A percentile compares a stretch with the other conserved stretches of the same genome.
phyloP scores from a whole-genome alignment of 148 eudicot species.

The Spergularia bocconei region DNA sequence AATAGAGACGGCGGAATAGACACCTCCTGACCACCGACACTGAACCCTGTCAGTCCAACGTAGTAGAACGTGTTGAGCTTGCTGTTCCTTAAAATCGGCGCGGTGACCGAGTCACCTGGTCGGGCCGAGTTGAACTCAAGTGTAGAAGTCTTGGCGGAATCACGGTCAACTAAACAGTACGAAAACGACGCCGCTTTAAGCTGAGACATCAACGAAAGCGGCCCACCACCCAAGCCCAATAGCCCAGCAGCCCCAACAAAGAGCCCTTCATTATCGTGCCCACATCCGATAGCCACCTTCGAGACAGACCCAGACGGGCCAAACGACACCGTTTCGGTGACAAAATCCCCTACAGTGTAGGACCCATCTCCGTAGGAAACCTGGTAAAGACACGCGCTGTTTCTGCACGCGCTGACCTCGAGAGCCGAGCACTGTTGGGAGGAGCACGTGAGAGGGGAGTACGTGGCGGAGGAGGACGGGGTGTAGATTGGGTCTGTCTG shows the following conservation, averaged over 20 bases:
- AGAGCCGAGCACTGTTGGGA: slow-evolving; percentile 49
- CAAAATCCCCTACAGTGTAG: slow-evolving; percentile 66
- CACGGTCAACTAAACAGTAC: slow-evolving; percentile 61
- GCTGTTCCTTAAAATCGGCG: slow-evolving; percentile 27
- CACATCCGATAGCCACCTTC: slow-evolving; percentile 70
- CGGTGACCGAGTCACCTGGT: slow-evolving; percentile 33
- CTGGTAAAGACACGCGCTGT: slow-evolving; percentile 50
- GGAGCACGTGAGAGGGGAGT: slow-evolving; percentile 38
- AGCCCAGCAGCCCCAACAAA: slow-evolving; percentile 72
- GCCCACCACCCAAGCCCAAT: slow-evolving; percentile 63
- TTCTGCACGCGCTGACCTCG: slow-evolving; percentile 41
- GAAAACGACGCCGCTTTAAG: slow-evolving; percentile 56
- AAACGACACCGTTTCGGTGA: slow-evolving; percentile 71
- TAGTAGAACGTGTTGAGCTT: slow-evolving; percentile 40
- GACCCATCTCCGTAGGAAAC: slow-evolving; percentile 94
- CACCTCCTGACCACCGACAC: slow-evolving; percentile 46
- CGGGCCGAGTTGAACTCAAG: slow-evolving; percentile 47
- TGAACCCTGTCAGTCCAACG: slow-evolving; percentile 43
- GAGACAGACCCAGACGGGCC: slow-evolving; percentile 41
- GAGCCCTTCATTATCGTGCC: slow-evolving; percentile 72
- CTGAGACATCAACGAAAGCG: slow-evolving; percentile 46
- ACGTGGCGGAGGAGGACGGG: slow-evolving; percentile 51
- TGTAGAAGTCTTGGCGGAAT: slow-evolving; percentile 45
- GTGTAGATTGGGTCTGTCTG: slow-evolving; percentile 64
- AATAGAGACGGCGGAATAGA: slow-evolving; percentile 37